Percentiles rank a stretch among this genome's conserved stretches.
These are phyloP conservation scores for Nakazawaea molendinolei DNA, from an alignment of 805 yeast genomes.

Conservation along the genomic window DNA sequence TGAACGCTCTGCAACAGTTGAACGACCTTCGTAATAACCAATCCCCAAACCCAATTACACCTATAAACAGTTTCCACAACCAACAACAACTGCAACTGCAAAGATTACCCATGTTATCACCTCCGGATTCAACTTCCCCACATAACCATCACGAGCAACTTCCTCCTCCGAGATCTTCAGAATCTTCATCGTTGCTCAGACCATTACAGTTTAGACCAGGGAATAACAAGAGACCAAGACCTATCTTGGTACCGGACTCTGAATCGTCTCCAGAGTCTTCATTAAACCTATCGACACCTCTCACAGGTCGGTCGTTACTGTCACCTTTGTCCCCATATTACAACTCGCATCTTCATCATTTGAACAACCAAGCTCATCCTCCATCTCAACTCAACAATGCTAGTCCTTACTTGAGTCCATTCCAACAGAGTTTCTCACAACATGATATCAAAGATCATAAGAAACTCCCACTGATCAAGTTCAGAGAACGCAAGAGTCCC, in stretches of 20 bases:
- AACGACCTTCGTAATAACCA: constrained; percentile 4
- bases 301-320: constrained; percentile 5
- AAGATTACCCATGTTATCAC: constrained; percentile 5
- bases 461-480: constrained; percentile 11
- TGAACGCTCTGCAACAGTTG: constrained; percentile 7
- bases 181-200: constrained; percentile 9
- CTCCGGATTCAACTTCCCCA: constrained; percentile 12
- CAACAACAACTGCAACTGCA: background rate
- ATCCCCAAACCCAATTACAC: constrained; percentile 10
- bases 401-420: constrained; percentile 5
- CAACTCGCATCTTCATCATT: constrained; percentile 9
- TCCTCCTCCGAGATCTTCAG: constrained; percentile 10
- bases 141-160: constrained; percentile 1
- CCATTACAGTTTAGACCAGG: constrained; percentile 12
- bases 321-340: constrained; percentile 11
- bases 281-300: constrained; percentile 8
- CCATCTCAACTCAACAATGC: background rate
- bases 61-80: constrained; percentile 3
- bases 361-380: constrained; percentile 9
- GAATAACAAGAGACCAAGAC: constrained; percentile 12
- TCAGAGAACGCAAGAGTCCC: constrained; percentile 7
- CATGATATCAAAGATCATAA: constrained; percentile 5
- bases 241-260: constrained; percentile 9
- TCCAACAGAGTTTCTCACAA: constrained; percentile 6
- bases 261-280: background rate